Evolutionary conservation across 129 eudicot genomes (phyloP).

Genomic region (Flaveria trinervia): DNA sequence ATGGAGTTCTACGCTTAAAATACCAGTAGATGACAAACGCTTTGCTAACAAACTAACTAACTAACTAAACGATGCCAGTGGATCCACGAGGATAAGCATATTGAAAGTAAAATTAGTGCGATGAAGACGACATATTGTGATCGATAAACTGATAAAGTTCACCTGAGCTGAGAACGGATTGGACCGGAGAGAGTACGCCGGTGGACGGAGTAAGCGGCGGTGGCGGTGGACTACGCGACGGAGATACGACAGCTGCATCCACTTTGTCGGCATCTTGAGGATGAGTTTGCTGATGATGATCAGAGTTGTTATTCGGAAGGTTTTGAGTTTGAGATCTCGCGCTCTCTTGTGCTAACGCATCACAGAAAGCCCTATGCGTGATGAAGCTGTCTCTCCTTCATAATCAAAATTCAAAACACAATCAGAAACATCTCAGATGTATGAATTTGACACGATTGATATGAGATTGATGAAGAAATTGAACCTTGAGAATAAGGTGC

Average conservation of each 20-base stretch:
- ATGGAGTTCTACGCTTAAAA: slow-evolving; percentile 29
- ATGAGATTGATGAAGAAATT: background rate
- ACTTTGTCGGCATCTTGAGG: slow-evolving; percentile 29
- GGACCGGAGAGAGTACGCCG: slow-evolving; percentile 68
- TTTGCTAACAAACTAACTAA: slow-evolving; percentile 17
- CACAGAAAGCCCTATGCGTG: slow-evolving; percentile 94
- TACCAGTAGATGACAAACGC: slow-evolving; percentile 28
- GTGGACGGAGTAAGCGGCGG: slow-evolving; percentile 77
- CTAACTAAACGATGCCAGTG: slow-evolving; percentile 31
- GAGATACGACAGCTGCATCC: slow-evolving; percentile 35
- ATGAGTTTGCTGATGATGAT: slow-evolving; percentile 2
- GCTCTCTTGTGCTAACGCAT: slow-evolving; percentile 84
- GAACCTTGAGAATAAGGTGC: slow-evolving; percentile 82
- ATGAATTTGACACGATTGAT: background rate
- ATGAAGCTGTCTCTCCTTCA: slow-evolving; percentile 84
- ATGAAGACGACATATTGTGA: background rate
- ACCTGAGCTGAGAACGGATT: slow-evolving; percentile 81
- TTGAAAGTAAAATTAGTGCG: slow-evolving; percentile 15
- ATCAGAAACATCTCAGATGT: background rate
- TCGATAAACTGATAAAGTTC: background rate
- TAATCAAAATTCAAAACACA: slow-evolving; percentile 11
- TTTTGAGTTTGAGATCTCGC: slow-evolving; percentile 49
- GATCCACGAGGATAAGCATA: slow-evolving; percentile 33
- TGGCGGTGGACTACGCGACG: slow-evolving; percentile 57
- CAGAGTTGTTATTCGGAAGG: slow-evolving; percentile 14